phyloP scores from a whole-genome alignment of 2,329 filamentous ascomycete genomes.

The Epichloe brachyelytri region DNA sequence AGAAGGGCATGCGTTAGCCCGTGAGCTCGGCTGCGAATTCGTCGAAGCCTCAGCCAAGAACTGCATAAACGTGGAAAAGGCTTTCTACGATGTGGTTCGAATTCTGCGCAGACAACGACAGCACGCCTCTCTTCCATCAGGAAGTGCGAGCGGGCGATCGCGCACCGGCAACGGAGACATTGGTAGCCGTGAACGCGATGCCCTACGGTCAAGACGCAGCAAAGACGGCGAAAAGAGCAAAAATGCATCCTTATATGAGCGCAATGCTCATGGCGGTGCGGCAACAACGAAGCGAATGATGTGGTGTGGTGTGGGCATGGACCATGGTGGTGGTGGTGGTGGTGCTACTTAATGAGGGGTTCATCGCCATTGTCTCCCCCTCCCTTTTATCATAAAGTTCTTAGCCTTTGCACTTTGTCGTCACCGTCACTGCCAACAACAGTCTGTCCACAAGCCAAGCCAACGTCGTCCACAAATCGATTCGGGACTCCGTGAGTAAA shows the following conservation, averaged over 20 bases:
- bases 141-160: conserved; percentile 24
- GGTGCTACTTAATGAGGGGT: neutral
- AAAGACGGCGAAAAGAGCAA: conserved; percentile 24
- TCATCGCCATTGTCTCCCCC: neutral
- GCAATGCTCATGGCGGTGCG: neutral
- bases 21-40: conserved; percentile 89
- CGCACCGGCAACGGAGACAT: conserved; percentile 24
- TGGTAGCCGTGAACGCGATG: conserved; percentile 18
- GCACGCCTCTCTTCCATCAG: conserved; percentile 29
- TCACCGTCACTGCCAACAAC: neutral
- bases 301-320: neutral
- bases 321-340: neutral
- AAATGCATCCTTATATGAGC: conserved; percentile 29
- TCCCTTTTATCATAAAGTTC: neutral
- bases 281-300: neutral
- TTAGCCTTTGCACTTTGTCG: neutral
- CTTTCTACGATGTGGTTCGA: conserved; percentile 93
- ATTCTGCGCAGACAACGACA: conserved; percentile 77
- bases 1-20: conserved; percentile 82
- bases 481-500: neutral
- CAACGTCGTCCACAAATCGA: neutral
- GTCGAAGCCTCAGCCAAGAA: conserved; percentile 96
- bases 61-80: conserved; percentile 96
- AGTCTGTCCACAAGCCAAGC: too few species aligned
- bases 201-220: conserved; percentile 19